Evolutionary conservation across 805 yeast genomes (phyloP), one percentile per base, ranked within the genome.

Genomic region (Peterozyma toletana): DNA sequence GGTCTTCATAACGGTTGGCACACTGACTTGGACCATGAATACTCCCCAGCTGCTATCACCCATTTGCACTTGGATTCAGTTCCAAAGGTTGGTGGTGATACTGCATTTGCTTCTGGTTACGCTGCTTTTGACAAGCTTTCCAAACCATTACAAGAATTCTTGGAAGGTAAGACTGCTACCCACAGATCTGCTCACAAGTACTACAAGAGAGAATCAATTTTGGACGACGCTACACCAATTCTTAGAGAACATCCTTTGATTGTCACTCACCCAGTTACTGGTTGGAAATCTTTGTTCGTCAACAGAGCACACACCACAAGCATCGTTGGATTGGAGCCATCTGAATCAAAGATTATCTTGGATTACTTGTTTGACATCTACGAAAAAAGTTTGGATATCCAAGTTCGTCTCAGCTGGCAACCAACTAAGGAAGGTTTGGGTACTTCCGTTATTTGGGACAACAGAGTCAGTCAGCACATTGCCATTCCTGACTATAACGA

Each of bases 261-360:
- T 33, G 71, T 84, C 62, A 76, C 83, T 35, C 80, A 80, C 51
- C 85, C 86, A 9, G 80, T 72, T 11, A 78, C 84, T 29, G 83
- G 83, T 37, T 69, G 78, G 75, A 80, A 79, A 58, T 63, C 79
- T 1, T 60, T 79, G 49, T 78, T 64, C 47, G 75, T 77, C 37
- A 77, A 77, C 59, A 67, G 78, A 39, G 61, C 66, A 16, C 67
- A 68, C 69, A 77, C 80, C 11, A 63, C 55, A 37, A 64, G 75
- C 47, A 77, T 78, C 45, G 68, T 70, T 9, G 83, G 80, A 0
- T 63, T 78, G 42, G 69, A 71, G 43, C 68, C 70, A 18, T 73
- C 62, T 40, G 83, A 78, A 58, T 66, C 74, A 9, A 70, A 68
- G 35, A 54, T 71, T 7, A 67, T 78, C 44, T 63, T 77, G 52